A percentile compares a stretch with the other conserved stretches of the same genome.
Evolutionary conservation across 257 asterid species (phyloP).

Genomic region (Forsythia suspensa): DNA sequence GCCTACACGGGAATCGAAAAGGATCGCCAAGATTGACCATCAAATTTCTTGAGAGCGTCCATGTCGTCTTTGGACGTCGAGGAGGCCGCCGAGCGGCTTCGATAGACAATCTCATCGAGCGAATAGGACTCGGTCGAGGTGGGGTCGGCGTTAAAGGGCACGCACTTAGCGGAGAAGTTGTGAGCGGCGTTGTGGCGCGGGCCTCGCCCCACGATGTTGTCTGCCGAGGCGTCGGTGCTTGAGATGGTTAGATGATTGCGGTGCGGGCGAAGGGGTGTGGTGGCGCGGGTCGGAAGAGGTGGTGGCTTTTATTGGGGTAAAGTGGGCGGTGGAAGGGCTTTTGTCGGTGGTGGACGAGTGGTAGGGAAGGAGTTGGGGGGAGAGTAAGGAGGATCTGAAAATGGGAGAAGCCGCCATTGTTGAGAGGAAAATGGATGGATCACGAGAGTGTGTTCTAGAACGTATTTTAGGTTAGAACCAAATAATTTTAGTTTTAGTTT

Average conservation of each 20-base stretch:
- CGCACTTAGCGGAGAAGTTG: constrained; percentile 73
- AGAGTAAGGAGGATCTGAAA: constrained; percentile 61
- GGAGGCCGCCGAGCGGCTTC: constrained; percentile 86
- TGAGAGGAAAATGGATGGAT: constrained; percentile 4
- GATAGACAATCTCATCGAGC: constrained; percentile 78
- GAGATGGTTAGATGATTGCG: constrained; percentile 18
- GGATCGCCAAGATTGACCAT: constrained; percentile 71
- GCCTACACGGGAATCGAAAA: constrained; percentile 81
- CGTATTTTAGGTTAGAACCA: too few relatives aligned
- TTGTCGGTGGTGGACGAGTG: constrained; percentile 28
- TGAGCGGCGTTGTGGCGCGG: constrained; percentile 60
- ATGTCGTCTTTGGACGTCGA: constrained; percentile 80
- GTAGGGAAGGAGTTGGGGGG: constrained; percentile 41
- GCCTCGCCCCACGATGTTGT: constrained; percentile 87
- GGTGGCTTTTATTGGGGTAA: constrained; percentile 41
- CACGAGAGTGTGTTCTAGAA: not conserved
- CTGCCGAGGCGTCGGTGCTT: constrained; percentile 69
- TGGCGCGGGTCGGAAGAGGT: constrained; percentile 37
- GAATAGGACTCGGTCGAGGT: constrained; percentile 57
- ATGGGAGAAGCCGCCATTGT: constrained; percentile 71
- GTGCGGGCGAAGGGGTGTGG: constrained; percentile 19
- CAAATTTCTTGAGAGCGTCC: constrained; percentile 68
- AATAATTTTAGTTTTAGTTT: too few relatives aligned
- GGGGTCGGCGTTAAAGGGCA: constrained; percentile 63
- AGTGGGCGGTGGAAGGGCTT: constrained; percentile 16